Conservation (phyloP, 768 basidiomycete species). For the Mycena polygramma region DNA sequence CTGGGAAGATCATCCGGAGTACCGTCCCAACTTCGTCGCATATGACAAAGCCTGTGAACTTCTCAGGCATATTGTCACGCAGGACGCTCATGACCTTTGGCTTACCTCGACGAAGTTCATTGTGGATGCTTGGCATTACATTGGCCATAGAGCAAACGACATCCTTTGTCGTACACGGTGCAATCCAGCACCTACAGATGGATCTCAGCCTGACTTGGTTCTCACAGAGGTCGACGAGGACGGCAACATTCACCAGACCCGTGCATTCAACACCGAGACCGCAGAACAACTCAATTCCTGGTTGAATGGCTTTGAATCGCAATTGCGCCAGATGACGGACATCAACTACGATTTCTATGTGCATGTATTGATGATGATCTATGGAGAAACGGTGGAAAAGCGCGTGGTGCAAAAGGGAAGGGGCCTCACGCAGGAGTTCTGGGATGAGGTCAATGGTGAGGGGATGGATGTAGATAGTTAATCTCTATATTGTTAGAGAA, state of each 20-base stretch:
- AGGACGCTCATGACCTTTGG: slow-evolving; percentile 26
- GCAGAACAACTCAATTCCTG: slow-evolving; percentile 14
- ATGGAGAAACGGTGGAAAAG: not conserved
- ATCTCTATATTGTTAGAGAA: no score
- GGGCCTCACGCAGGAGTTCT: no score
- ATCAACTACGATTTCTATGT: slow-evolving; percentile 11
- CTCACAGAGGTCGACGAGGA: slow-evolving; percentile 8
- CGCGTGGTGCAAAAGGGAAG: not conserved
- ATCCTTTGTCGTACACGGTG: slow-evolving; percentile 6
- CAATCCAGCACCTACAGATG: slow-evolving; percentile 36
- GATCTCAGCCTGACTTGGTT: slow-evolving; percentile 37
- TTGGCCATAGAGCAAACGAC: slow-evolving; percentile 25
- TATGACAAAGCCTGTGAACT: slow-evolving; percentile 38
- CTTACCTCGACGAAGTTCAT: slow-evolving; percentile 30
- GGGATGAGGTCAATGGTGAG: no score
- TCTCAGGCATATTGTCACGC: slow-evolving; percentile 12
- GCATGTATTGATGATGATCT: slow-evolving; percentile 13
- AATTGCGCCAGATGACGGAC: slow-evolving; percentile 11
- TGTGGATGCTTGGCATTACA: slow-evolving; percentile 35
- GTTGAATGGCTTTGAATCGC: slow-evolving; percentile 5
- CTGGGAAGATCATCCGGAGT: slow-evolving; percentile 17
- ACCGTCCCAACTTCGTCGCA: slow-evolving; percentile 24
- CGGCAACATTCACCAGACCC: slow-evolving; percentile 26
- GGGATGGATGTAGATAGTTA: no score
- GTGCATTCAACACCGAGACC: slow-evolving; percentile 39